Conservation (phyloP, 345 rosid species). For the Cochlearia excelsa region DNA sequence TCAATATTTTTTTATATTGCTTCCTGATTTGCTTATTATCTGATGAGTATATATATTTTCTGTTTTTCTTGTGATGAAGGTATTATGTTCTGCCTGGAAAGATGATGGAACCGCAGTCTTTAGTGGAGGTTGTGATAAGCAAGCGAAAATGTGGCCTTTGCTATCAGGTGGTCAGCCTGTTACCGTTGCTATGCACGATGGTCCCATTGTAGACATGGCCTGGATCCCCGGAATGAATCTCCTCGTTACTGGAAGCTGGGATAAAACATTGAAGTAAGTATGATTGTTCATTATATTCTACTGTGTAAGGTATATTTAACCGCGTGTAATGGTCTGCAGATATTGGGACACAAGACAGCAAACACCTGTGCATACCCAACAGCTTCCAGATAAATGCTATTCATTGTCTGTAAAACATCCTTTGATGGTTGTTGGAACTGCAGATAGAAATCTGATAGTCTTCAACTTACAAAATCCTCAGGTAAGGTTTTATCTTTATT, state of each 20-base stretch:
- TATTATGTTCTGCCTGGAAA: slow-evolving; percentile 91
- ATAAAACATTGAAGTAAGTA: slow-evolving; percentile 78
- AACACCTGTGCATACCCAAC: slow-evolving; percentile 88
- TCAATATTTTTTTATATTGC: slow-evolving; percentile 9
- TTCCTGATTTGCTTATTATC: slow-evolving; percentile 2
- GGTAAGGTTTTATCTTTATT: slow-evolving; percentile 40
- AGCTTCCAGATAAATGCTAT: slow-evolving; percentile 92
- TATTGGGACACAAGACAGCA: slow-evolving; percentile 93
- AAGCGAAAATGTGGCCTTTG: slow-evolving; percentile 98
- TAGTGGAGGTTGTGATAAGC: slow-evolving; percentile 96
- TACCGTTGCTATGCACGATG: slow-evolving; percentile 94
- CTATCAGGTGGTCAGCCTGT: slow-evolving; percentile 78
- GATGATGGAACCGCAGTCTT: slow-evolving; percentile 96
- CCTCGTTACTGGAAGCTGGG: slow-evolving; percentile 89
- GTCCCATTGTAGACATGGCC: slow-evolving; percentile 70
- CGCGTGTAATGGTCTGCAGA: slow-evolving; percentile 38
- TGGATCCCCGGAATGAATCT: slow-evolving; percentile 96
- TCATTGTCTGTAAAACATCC: slow-evolving; percentile 79
- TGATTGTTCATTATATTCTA: slow-evolving; percentile 5
- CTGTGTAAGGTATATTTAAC: background rate
- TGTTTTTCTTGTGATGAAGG: slow-evolving; percentile 41
- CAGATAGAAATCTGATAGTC: slow-evolving; percentile 84
- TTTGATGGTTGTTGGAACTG: slow-evolving; percentile 96
- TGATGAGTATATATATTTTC: background rate
- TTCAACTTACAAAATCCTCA: slow-evolving; percentile 90